Percentiles rank a stretch among this genome's conserved stretches.
Evolutionary conservation across 2,329 filamentous ascomycete genomes (phyloP).

Genomic region (Fusarium equiseti): DNA sequence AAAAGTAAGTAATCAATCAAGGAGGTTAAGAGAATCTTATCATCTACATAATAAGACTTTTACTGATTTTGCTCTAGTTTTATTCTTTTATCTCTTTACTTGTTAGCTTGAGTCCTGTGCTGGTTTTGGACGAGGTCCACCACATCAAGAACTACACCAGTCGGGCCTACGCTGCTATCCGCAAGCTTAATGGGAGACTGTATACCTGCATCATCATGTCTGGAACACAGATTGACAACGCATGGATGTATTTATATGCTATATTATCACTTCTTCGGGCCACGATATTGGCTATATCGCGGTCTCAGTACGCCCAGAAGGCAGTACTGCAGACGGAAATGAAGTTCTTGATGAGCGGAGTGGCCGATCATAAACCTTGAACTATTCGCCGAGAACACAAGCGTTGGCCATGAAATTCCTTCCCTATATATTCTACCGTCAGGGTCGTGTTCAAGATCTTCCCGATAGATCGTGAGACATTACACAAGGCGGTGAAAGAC

Average conservation of each 20-base stretch:
- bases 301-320: not conserved
- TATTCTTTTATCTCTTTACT: not conserved
- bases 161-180: not conserved
- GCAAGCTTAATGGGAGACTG: not conserved
- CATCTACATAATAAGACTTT: not conserved
- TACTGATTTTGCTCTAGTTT: not conserved
- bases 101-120: not conserved
- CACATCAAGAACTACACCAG: not conserved
- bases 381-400: not conserved
- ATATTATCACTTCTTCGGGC: not conserved
- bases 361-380: not conserved
- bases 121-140: not conserved
- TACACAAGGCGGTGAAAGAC: no score
- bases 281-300: not conserved
- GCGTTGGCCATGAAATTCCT: no score
- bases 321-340: not conserved
- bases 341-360: not conserved
- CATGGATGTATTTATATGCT: not conserved
- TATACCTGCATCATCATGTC: not conserved
- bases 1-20: not conserved
- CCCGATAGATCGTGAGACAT: no score
- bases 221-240: fast-evolving
- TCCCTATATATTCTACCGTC: no score
- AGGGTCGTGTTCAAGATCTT: no score
- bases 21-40: fast-evolving